Evolutionary conservation across 768 basidiomycete genomes (phyloP).

Genomic region (Mycena latifolia): DNA sequence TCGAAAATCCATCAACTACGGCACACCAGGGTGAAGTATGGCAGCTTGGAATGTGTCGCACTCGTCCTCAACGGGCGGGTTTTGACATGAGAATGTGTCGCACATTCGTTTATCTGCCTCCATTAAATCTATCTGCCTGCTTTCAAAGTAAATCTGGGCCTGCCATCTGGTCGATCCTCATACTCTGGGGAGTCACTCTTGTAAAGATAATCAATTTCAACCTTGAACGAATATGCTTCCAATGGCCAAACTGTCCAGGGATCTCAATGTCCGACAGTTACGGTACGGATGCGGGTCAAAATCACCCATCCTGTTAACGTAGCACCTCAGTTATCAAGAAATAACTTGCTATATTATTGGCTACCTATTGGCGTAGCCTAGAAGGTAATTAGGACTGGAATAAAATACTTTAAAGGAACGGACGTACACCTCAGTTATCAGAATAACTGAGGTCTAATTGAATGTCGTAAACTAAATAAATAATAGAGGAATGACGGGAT

Average conservation of each 20-base stretch:
- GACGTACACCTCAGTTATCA: constrained; percentile 13
- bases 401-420: constrained; percentile 9
- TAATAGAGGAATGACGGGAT: constrained; percentile 4
- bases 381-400: constrained; percentile 9
- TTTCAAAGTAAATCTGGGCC: constrained; percentile 8
- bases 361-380: constrained; percentile 21
- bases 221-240: constrained; percentile 6
- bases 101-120: constrained; percentile 11
- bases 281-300: constrained; percentile 13
- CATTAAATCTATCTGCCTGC: constrained; percentile 6
- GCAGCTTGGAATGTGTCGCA: not conserved
- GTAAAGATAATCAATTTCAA: constrained; percentile 8
- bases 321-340: constrained; percentile 6
- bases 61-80: too few species aligned
- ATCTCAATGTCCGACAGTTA: constrained; percentile 9
- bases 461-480: constrained; percentile 12
- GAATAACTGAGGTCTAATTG: constrained; percentile 11
- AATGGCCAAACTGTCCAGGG: constrained; percentile 7
- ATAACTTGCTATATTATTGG: constrained; percentile 11
- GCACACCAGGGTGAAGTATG: constrained; percentile 12
- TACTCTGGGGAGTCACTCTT: constrained; percentile 12
- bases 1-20: constrained; percentile 12
- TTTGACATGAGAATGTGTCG: constrained; percentile 10
- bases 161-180: constrained; percentile 8
- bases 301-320: constrained; percentile 9